Evolutionary conservation across 495 filamentous ascomycete genomes (phyloP).

Genomic region (Parathielavia hyrcaniae): DNA sequence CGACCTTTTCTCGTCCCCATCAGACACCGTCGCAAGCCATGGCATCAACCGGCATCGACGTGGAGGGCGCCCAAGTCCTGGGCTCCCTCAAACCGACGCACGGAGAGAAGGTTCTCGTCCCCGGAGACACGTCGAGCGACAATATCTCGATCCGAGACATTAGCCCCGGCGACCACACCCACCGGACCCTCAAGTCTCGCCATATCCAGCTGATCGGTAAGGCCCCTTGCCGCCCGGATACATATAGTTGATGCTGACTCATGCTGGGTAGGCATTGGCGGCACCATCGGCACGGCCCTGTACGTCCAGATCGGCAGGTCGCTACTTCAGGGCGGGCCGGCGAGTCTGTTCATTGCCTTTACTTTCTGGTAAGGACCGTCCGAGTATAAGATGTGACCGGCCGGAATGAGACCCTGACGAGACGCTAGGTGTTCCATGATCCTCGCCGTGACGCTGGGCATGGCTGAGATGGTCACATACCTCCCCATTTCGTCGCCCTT

Average conservation of each 20-base stretch:
- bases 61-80: conserved; percentile 7
- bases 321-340: conserved; percentile 66
- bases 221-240: background rate
- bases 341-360: conserved; percentile 69
- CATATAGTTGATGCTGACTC: background rate
- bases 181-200: conserved; percentile 43
- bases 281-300: conserved; percentile 38
- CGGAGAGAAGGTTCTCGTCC: conserved; percentile 18
- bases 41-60: conserved; percentile 9
- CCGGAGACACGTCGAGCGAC: background rate
- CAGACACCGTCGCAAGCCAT: background rate
- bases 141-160: conserved; percentile 7
- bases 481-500: conserved; percentile 76
- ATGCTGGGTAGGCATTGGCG: conserved; percentile 48
- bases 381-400: background rate
- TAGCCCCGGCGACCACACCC: conserved; percentile 27
- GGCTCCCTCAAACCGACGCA: background rate
- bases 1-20: background rate
- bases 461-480: conserved; percentile 80
- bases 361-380: conserved; percentile 50
- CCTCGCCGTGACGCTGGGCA: conserved; percentile 58
- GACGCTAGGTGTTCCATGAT: conserved; percentile 56
- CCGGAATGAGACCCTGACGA: background rate
- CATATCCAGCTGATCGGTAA: conserved; percentile 49
- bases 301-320: conserved; percentile 57